Base-by-base conservation (phyloP, 139 green algal genomes). In the Auxenochlorella pyrenoidosa region DNA sequence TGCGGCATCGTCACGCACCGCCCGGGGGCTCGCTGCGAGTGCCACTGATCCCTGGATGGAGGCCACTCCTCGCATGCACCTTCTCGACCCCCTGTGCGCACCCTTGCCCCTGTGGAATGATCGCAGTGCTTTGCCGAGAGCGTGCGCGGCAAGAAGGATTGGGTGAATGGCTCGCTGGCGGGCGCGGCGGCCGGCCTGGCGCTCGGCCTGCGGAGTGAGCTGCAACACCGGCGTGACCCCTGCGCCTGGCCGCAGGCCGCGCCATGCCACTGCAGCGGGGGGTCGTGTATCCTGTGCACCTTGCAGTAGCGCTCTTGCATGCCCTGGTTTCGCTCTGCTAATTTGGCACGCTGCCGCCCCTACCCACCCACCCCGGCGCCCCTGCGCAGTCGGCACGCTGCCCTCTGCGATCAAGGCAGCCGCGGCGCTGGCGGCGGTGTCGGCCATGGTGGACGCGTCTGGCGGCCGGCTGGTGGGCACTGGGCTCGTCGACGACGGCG, bases 131-230 rank as follows among this genome's bases (percentile, higher is more conserved):
- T 86, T 82, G 79, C 82, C 28, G 89, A 92, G 85, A 88, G 44
- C 47, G 60, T 88, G 63, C 80, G 89, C 77, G 92, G 89, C 66
- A 93, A 93, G 81, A 92, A 91, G 84, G 92, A 94, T 59, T 75
- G 79, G 44, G 59, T 88, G 78, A 94, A 94, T 59, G 92, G 92
- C 12, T 75, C 84, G 4, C 44, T 93, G 34, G 92, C 83, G 26
- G 87, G 91, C 36, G 51, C 72, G 18, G 89, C 87, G 5, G 87
- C 88, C 28, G 92, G 92, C 36, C 76, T 54, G 32, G 79, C 90
- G 66, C 76, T 94, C 21, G 92, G 92, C 36, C 47, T 94, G 58
- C 81, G 91, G 6, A 60, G 82, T 90, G 82, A 81, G 82, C 51
- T 2, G 34, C 19, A 19, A 58, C 22, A 21, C 3, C 16, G n/a